These are phyloP conservation scores for Aegilops speltoides DNA, from an alignment of 176 grass and related monocot genomes.

Conservation along the genomic window DNA sequence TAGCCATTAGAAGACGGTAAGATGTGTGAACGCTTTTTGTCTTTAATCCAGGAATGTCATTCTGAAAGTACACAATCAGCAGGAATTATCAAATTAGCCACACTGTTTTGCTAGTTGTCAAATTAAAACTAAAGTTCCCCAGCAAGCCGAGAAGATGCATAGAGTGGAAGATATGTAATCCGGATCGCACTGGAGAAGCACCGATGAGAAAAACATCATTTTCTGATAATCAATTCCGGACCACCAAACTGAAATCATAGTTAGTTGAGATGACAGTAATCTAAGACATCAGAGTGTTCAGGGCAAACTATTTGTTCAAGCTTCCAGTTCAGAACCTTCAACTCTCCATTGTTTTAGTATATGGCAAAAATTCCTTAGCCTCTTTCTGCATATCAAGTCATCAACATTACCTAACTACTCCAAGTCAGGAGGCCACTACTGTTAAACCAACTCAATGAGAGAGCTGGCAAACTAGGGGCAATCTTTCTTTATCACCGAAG, in stretches of 20 bases:
- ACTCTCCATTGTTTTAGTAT: background rate
- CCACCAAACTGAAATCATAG: background rate
- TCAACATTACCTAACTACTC: background rate
- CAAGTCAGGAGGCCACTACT: background rate
- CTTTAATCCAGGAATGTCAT: background rate
- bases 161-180: background rate
- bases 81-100: background rate
- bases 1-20: background rate
- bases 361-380: background rate
- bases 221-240: background rate
- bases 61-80: background rate
- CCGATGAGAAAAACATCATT: background rate
- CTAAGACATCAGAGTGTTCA: background rate
- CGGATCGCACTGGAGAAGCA: background rate
- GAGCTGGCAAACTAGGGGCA: background rate
- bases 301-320: background rate
- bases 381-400: background rate
- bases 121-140: background rate
- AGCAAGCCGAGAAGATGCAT: background rate
- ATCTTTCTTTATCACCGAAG: background rate
- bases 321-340: background rate
- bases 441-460: background rate
- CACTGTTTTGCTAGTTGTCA: background rate
- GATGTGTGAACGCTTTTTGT: background rate
- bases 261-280: background rate